Evolutionary conservation across 176 grass and related monocot genomes (phyloP).

Genomic region (Carex parvula): DNA sequence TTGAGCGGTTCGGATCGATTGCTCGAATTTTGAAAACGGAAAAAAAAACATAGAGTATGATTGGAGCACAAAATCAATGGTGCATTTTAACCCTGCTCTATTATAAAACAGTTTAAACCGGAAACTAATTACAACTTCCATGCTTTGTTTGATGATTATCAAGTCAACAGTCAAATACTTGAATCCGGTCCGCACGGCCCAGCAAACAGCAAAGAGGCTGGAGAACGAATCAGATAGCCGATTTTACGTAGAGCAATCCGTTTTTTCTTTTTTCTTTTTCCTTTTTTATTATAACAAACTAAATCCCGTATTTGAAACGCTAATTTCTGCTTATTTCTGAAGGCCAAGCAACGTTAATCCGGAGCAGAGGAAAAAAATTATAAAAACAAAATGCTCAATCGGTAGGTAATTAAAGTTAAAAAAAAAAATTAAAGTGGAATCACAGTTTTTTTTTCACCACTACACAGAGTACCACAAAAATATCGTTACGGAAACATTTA

Average conservation of each 20-base stretch:
- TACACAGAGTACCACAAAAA: no score
- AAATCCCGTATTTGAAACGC: background rate
- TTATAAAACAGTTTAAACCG: background rate
- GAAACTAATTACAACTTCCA: background rate
- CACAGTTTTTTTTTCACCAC: no score
- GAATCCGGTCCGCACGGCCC: background rate
- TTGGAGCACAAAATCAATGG: no score
- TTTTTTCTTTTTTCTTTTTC: background rate
- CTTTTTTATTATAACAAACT: background rate
- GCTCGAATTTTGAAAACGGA: no score
- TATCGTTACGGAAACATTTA: no score
- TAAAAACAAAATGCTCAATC: no score
- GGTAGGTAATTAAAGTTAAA: no score
- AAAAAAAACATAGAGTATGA: no score
- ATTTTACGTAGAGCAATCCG: background rate
- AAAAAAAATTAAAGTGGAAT: no score
- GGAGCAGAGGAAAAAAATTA: background rate
- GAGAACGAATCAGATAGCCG: background rate
- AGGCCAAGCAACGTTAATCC: background rate
- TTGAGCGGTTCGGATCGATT: no score
- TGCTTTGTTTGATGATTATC: background rate
- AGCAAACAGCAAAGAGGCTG: background rate
- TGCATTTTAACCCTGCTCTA: no score
- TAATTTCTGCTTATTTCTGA: background rate
- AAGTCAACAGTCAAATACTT: background rate